Evolutionary conservation across 352 stramenopile genomes (phyloP), one percentile per base, ranked within the genome.

Genomic region (Globisporangium camurandrum): DNA sequence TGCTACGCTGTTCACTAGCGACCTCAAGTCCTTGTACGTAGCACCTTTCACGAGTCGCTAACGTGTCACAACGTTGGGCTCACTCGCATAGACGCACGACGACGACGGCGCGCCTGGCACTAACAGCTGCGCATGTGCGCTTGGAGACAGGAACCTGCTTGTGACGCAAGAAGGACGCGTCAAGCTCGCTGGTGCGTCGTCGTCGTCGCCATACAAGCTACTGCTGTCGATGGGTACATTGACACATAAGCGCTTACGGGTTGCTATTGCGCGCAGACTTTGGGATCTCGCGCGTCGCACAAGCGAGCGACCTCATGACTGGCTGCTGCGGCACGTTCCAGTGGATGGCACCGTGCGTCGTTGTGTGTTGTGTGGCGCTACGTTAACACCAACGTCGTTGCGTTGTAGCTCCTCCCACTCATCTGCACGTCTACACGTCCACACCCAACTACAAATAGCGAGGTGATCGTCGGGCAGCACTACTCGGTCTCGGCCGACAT

Each of bases 301-400:
- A 71, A 38, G 58, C 75, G 33, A 60, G 56, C 12, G 66, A 75
- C 27, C 33, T 78, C 19, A 92, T 88, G 78, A 88, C 78, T 0
- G 68, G 75, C 7, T 92, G 78, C 40, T 86, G 78, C 38, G 78
- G 81, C 19, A 90, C 81, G 8, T 92, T 80, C 54, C 81, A 90
- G 51, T 88, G 75, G 81, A 88, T 89, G 81, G 77, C 81, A 16
- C 74, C 77, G 80, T 89, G 67, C 43, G 79, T 76, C 26, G 17
- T 14, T 27, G 8, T 19, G 6, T 47, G 34, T 39, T 39, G 28
- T 39, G 17, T 55, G 8, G 34, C n/a, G 4, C 12, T 48, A n/a
- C n/a, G n/a, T n/a, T n/a, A n/a, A n/a, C n/a, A n/a, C n/a, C n/a
- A n/a, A n/a, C 8, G 2, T 10, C n/a, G 20, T 31, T 30, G 6